Base-by-base conservation (phyloP, 176 grass and related monocot genomes). In the Oryza coarctata region DNA sequence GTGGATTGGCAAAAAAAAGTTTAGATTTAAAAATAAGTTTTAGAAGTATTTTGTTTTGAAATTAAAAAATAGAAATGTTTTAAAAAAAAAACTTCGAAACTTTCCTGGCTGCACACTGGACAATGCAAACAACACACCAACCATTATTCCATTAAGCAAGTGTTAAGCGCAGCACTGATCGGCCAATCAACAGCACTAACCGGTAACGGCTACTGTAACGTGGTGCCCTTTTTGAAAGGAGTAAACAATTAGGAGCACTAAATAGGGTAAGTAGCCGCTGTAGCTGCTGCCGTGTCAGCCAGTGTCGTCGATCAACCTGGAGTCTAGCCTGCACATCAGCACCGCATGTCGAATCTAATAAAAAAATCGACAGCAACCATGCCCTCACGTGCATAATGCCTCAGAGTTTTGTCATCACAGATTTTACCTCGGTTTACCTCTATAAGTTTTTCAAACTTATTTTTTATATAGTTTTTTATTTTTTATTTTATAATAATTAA, bases 121-220 rank as follows among this genome's bases (percentile, higher is more conserved):
- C 49, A 22, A 5, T 52, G 49, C 18, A n/a, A n/a, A n/a, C n/a
- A n/a, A n/a, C n/a, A 7, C 50, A 55, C 50, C 50, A 55, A 55
- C 50, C 18, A 55, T 22, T 55, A n/a, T 55, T 55, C 50, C 50
- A 55, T 22, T 55, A 55, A 55, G 20, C 50, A 7, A 55, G 18
- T 55, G 7, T n/a, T n/a, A 52, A 52, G 18, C 14, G 18, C 49
- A 58, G 7, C 18, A 58, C 7, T 58, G 23, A 58, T 58, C 23
- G 18, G 6, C 67, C 25, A 40, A 70, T 39, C n/a, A n/a, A 6
- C 30, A 18, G 47, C 23, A 63, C 7, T 63, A 60, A 55, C 50
- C 6, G 62, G 76, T 40, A 86, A 86, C 60, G 76, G 84, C 84
- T 79, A 80, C 68, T 73, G n/a, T 60, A 80, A 15, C 30, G 31